Evolutionary conservation across 2,329 filamentous ascomycete species (phyloP).

Genomic region (Penicillium aurantiogriseum): DNA sequence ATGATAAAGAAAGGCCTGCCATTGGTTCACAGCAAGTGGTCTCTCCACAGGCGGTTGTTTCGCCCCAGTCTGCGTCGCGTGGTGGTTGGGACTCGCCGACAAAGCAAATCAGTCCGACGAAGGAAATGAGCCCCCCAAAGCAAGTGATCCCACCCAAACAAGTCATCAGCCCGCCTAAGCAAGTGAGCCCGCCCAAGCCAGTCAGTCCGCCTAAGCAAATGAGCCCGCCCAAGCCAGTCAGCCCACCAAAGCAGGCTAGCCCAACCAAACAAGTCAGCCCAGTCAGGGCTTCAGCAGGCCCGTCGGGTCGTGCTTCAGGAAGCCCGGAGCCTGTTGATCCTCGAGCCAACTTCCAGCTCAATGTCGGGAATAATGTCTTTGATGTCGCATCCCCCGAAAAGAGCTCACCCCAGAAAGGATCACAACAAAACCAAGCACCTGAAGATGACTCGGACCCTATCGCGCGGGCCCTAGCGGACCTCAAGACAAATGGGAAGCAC

Average conservation of each 20-base stretch:
- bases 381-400: conserved; percentile 79
- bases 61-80: background rate
- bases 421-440: conserved; percentile 40
- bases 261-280: conserved; percentile 41
- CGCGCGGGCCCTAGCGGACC: conserved; percentile 83
- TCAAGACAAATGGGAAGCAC: conserved; percentile 84
- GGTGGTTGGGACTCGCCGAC: conserved; percentile 8
- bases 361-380: conserved; percentile 94
- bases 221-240: conserved; percentile 18
- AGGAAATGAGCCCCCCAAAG: background rate
- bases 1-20: conserved; percentile 60
- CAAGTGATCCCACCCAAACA: background rate
- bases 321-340: conserved; percentile 89
- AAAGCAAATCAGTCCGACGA: conserved; percentile 4
- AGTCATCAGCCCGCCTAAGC: background rate
- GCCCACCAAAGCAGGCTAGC: conserved; percentile 22
- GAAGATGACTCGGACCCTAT: conserved; percentile 79
- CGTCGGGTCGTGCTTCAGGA: conserved; percentile 33
- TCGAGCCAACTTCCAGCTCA: conserved; percentile 86
- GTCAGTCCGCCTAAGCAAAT: conserved; percentile 12
- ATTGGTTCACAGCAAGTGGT: conserved; percentile 32
- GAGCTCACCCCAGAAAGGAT: conserved; percentile 47
- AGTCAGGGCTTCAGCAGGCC: conserved; percentile 41
- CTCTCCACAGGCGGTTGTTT: conserved; percentile 5
- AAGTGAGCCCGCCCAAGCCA: conserved; percentile 12